Evolutionary conservation across 2,329 filamentous ascomycete genomes (phyloP).

Genomic region (Escovopsis sp.): DNA sequence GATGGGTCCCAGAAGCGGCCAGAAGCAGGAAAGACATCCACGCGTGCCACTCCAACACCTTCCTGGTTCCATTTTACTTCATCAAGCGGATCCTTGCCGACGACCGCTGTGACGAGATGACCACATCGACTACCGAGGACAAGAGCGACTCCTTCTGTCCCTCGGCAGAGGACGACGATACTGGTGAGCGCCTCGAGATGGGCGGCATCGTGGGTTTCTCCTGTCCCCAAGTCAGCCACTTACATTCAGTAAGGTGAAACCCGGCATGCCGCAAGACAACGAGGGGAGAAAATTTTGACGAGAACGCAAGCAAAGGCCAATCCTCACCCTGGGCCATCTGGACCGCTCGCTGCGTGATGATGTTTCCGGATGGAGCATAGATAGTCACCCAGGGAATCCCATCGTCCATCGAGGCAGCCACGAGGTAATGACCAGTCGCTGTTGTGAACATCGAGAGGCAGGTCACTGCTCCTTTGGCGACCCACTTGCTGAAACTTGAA

Average conservation of each 20-base stretch:
- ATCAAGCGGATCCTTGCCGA: constrained; percentile 9
- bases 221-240: neutral
- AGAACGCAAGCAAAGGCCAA: neutral
- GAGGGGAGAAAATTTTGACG: neutral
- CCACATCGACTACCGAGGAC: constrained; percentile 37
- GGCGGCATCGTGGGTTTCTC: neutral
- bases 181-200: constrained; percentile 30
- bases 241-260: neutral
- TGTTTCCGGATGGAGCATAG: constrained; percentile 14
- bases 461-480: constrained; percentile 32
- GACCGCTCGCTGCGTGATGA: constrained; percentile 8
- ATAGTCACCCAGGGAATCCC: constrained; percentile 20
- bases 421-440: constrained; percentile 13
- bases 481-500: constrained; percentile 15
- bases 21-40: constrained; percentile 18
- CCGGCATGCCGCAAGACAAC: neutral
- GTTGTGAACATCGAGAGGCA: constrained; percentile 25
- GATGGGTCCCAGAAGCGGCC: constrained; percentile 10
- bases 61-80: constrained; percentile 16
- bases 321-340: constrained; percentile 4
- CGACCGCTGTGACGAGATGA: constrained; percentile 28
- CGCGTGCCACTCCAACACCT: constrained; percentile 22
- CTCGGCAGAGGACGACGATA: constrained; percentile 21
- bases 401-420: constrained; percentile 21
- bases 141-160: constrained; percentile 16